These are phyloP conservation scores for Sonneratia alba DNA, from an alignment of 345 rosid genomes.

Conservation along the genomic window DNA sequence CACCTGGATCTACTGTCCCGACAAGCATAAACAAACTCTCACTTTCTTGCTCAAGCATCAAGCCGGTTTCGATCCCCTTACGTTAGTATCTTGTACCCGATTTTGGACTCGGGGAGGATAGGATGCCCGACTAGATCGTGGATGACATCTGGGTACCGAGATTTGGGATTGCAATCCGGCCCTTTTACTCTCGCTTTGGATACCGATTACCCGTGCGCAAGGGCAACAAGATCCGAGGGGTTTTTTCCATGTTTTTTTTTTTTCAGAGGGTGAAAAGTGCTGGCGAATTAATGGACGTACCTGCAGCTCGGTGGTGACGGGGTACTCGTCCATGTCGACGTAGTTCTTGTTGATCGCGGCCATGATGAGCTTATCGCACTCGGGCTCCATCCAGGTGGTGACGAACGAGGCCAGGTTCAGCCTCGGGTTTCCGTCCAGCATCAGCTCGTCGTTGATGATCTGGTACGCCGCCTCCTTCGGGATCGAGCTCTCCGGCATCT, in stretches of 20 bases:
- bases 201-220: too few species aligned
- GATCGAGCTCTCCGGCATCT: slow-evolving; percentile 38
- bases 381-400: slow-evolving; percentile 59
- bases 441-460: slow-evolving; percentile 50
- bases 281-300: slow-evolving; percentile 1
- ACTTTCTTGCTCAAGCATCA: too few species aligned
- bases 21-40: too few species aligned
- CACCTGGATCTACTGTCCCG: too few species aligned
- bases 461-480: slow-evolving; percentile 52
- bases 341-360: slow-evolving; percentile 44
- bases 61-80: too few species aligned
- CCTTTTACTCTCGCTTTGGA: too few species aligned
- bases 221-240: not conserved
- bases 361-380: slow-evolving; percentile 52
- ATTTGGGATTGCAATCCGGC: too few species aligned
- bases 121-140: too few species aligned
- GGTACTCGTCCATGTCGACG: slow-evolving; percentile 61
- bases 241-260: too few species aligned
- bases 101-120: too few species aligned
- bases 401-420: slow-evolving; percentile 50
- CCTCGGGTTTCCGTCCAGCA: slow-evolving; percentile 52
- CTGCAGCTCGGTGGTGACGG: slow-evolving; percentile 56
- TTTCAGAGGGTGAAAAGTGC: not conserved
- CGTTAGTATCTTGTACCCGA: too few species aligned
- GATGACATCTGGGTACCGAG: too few species aligned